Base-by-base conservation (phyloP, 352 stramenopile species). In the Globisporangium cederbergense region DNA sequence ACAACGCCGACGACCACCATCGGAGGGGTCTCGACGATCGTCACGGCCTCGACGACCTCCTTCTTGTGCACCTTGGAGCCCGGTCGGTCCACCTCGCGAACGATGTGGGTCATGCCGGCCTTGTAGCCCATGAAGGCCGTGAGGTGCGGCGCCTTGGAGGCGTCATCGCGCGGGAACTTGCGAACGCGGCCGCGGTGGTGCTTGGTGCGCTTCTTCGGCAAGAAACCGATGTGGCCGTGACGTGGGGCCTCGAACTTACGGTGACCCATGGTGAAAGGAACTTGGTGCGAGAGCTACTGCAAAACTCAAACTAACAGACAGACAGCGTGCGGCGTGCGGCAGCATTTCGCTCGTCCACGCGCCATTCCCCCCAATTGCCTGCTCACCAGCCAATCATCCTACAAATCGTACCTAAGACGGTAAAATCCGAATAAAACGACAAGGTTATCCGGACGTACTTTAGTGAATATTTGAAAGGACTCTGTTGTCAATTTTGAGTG, bases 61-160 rank as follows among this genome's bases (percentile, higher is more conserved):
- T 98, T 94, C 98, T 99, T 98, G 99, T 99, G 98, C 68, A 99
- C 89, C 85, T 99, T 98, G 53, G 98, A 99, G 71, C 98, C 98
- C 28, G 98, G 96, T 78, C 97, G 95, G 83, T 99, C 97, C 34
- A 99, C 96, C 68, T 98, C 96, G 77, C 98, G 96, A 67, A 99
- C 85, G 71, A 99, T 98, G 91, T 99, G 98, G 65, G 98, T 99
- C 98, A 99, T 99, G 76, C 98, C 98, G 65, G 98, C 98, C 93
- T 99, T 99, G 96, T 99, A 99, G 78, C 93, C 98, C 88, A 99
- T 98, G 90, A 99, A 99, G 66, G 98, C 98, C 53, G 98, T 99
- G 40, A 99, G 91, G 83, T 99, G 98, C 67, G 84, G 84, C 60
- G 89, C 84, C 85, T 98, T 98, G 68, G 91, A 90, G 43, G 89